Evolutionary conservation across 2,329 filamentous ascomycete species (phyloP).

Genomic region (Eutypella sp.): DNA sequence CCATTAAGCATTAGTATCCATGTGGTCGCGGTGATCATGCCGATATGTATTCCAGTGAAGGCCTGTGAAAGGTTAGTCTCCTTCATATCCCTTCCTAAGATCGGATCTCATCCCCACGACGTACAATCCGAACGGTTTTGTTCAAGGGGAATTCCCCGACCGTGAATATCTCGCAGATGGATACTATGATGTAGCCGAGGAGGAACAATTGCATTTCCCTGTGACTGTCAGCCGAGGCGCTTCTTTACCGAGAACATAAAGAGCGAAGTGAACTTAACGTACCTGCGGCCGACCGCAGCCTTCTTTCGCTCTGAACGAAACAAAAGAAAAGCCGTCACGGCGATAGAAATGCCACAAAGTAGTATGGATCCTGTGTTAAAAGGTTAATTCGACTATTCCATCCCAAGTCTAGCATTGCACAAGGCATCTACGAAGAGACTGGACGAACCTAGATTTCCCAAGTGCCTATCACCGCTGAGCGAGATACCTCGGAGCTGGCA

Average conservation of each 20-base stretch:
- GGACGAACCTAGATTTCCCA: slow-evolving; percentile 76
- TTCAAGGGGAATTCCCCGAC: slow-evolving; percentile 82
- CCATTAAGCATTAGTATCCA: slow-evolving; percentile 94
- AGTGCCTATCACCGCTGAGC: slow-evolving; percentile 57
- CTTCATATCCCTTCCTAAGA: background rate
- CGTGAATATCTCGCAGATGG: slow-evolving; percentile 95
- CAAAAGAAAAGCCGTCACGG: slow-evolving; percentile 61
- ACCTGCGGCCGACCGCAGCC: slow-evolving; percentile 92
- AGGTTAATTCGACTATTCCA: slow-evolving; percentile 13
- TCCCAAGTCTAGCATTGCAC: background rate
- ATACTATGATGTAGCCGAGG: slow-evolving; percentile 75
- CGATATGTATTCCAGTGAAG: slow-evolving; percentile 87
- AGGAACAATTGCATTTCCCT: slow-evolving; percentile 98
- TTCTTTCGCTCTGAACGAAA: slow-evolving; percentile 82
- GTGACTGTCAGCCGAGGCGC: slow-evolving; percentile 18
- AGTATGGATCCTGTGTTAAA: slow-evolving; percentile 71
- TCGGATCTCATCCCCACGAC: slow-evolving; percentile 26
- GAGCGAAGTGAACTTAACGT: slow-evolving; percentile 22
- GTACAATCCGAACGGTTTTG: slow-evolving; percentile 64
- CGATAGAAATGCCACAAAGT: slow-evolving; percentile 71
- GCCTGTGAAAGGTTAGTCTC: slow-evolving; percentile 45
- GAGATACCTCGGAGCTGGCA: slow-evolving; percentile 74
- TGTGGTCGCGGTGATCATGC: slow-evolving; percentile 77
- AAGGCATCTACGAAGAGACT: slow-evolving; percentile 1
- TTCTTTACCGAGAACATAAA: background rate